phyloP scores from a whole-genome alignment of 2,329 filamentous ascomycete species.

The Didymella arachidicola region DNA sequence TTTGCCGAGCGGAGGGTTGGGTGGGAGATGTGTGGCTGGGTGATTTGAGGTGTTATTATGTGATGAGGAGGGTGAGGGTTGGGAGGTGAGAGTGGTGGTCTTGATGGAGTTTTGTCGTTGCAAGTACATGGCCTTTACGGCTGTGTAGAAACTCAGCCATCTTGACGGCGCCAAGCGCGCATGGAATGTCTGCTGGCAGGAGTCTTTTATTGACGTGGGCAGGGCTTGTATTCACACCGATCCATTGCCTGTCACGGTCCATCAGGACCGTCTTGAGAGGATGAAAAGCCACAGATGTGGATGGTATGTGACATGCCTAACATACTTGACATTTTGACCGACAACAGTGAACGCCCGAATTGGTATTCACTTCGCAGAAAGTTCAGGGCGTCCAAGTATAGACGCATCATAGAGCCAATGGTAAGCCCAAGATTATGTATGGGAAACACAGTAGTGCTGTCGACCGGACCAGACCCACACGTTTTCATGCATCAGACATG shows the following conservation, averaged over 20 bases:
- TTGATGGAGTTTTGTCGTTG: background rate
- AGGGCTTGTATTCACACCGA: background rate
- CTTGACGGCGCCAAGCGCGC: background rate
- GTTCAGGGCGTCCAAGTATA: background rate
- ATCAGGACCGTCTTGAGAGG: background rate
- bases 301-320: background rate
- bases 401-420: conserved; percentile 3
- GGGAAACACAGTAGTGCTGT: conserved; percentile 5
- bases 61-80: background rate
- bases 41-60: background rate
- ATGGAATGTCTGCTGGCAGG: background rate
- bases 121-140: background rate
- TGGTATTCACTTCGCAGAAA: background rate
- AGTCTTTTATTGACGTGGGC: background rate
- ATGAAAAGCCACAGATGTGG: background rate
- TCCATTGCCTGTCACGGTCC: background rate
- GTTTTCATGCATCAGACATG: conserved; percentile 8
- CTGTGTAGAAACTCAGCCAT: background rate
- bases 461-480: background rate
- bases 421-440: background rate
- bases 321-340: background rate
- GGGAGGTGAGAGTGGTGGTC: background rate
- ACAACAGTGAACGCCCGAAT: background rate
- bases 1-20: background rate
- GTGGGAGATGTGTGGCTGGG: too few species aligned